These are phyloP conservation scores for Phaeosphaeriaceae sp. DNA, from an alignment of 2,329 filamentous ascomycete genomes.

Conservation along the genomic window DNA sequence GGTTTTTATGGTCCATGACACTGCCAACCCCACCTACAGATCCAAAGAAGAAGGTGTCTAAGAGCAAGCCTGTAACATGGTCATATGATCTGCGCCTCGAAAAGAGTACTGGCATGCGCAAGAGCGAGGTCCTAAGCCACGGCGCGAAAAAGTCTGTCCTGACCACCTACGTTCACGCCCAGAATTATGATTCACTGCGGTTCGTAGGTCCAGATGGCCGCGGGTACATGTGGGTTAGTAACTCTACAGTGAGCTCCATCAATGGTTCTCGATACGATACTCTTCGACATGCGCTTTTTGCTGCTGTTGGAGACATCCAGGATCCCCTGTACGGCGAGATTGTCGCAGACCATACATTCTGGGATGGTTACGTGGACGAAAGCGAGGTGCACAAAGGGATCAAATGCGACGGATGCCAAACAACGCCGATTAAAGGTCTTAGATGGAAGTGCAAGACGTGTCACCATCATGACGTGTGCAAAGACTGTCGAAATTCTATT, in stretches of 20 bases:
- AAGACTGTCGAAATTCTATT: constrained; percentile 19
- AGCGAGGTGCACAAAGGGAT: constrained; percentile 20
- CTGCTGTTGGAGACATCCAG: constrained; percentile 18
- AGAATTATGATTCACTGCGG: constrained; percentile 41
- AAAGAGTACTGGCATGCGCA: constrained; percentile 26
- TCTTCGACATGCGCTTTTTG: constrained; percentile 42
- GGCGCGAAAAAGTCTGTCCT: constrained; percentile 26
- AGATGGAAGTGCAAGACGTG: constrained; percentile 37
- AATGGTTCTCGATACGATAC: constrained; percentile 38
- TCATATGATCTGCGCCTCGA: constrained; percentile 38
- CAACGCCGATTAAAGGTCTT: constrained; percentile 29
- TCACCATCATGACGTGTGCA: constrained; percentile 33
- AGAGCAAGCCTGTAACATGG: constrained; percentile 22
- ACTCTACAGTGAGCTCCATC: constrained; percentile 28
- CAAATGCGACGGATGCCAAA: constrained; percentile 28
- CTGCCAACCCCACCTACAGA: constrained; percentile 4
- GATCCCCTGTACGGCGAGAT: constrained; percentile 43
- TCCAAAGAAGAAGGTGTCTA: constrained; percentile 2
- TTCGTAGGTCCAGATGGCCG: constrained; percentile 38
- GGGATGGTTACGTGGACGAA: constrained; percentile 36
- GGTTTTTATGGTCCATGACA: constrained; percentile 37
- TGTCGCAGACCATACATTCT: constrained; percentile 45
- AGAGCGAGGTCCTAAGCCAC: constrained; percentile 30
- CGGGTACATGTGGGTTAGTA: constrained; percentile 41
- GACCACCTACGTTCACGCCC: constrained; percentile 39